Evolutionary conservation across 177 flowering plant genomes (phyloP).

Genomic region (Vitis hybrid): DNA sequence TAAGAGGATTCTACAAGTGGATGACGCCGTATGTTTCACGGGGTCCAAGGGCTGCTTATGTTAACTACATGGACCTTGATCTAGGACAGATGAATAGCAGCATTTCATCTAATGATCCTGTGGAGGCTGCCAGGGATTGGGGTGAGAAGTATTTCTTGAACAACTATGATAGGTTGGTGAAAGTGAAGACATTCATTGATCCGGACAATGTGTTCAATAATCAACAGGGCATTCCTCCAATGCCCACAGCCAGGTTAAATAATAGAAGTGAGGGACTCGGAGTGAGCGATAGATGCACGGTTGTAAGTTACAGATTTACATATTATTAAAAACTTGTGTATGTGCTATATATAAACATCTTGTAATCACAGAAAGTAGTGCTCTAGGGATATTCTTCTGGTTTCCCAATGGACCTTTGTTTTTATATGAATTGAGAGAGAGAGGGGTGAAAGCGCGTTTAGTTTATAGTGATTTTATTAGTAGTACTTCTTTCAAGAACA

Average conservation of each 20-base stretch:
- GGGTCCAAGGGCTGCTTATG: constrained; percentile 63
- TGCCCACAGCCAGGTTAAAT: neutral
- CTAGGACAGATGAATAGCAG: constrained; percentile 36
- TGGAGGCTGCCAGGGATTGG: constrained; percentile 55
- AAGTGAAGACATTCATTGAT: constrained; percentile 51
- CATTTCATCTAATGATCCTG: constrained; percentile 21
- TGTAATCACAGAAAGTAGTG: too few relatives aligned
- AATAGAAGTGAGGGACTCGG: too few relatives aligned
- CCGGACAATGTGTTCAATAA: constrained; percentile 51
- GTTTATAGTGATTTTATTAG: too few relatives aligned
- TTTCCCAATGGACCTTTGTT: too few relatives aligned
- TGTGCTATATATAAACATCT: too few relatives aligned
- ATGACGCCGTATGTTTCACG: constrained; percentile 56
- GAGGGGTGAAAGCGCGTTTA: too few relatives aligned
- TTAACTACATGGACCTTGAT: constrained; percentile 70
- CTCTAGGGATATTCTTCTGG: too few relatives aligned
- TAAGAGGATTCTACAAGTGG: constrained; percentile 40
- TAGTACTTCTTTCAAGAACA: too few relatives aligned
- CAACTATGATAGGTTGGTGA: constrained; percentile 61
- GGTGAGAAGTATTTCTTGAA: constrained; percentile 64
- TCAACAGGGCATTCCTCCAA: constrained; percentile 63
- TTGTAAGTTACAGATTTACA: too few relatives aligned
- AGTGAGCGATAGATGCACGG: neutral
- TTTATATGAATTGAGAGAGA: too few relatives aligned
- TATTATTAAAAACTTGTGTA: too few relatives aligned